These are phyloP conservation scores for Jacaranda copaia DNA, from an alignment of 257 asterid species.

Conservation along the genomic window DNA sequence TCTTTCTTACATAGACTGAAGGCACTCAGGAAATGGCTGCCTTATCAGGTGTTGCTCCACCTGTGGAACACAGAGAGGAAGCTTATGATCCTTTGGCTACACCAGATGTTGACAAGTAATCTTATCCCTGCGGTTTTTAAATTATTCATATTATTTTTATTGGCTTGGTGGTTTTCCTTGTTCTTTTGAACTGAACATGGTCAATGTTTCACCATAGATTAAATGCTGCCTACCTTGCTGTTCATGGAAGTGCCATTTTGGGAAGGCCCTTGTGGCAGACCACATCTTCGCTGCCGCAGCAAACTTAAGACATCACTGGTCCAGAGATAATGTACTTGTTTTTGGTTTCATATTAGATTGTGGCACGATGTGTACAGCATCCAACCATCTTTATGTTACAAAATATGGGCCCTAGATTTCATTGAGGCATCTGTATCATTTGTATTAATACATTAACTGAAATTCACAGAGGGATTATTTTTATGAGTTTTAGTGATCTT, in stretches of 20 bases:
- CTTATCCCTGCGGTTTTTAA: constrained; percentile 14
- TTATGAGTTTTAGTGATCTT: background rate
- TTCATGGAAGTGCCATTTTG: constrained; percentile 80
- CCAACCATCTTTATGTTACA: constrained; percentile 15
- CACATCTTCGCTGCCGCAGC: constrained; percentile 58
- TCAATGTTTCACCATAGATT: constrained; percentile 50
- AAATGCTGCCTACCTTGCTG: constrained; percentile 82
- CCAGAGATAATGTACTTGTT: constrained; percentile 31
- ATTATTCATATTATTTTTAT: background rate
- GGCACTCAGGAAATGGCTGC: constrained; percentile 74
- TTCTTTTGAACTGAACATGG: background rate
- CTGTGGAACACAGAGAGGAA: constrained; percentile 82
- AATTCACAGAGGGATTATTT: background rate
- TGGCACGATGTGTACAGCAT: background rate
- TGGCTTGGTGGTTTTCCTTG: background rate
- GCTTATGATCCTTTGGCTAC: constrained; percentile 83
- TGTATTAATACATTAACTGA: background rate
- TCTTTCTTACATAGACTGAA: constrained; percentile 55
- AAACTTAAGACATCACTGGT: constrained; percentile 38
- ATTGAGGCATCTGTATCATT: background rate
- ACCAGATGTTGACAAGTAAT: constrained; percentile 92
- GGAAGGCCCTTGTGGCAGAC: constrained; percentile 95
- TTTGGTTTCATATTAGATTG: background rate
- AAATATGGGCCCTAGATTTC: background rate
- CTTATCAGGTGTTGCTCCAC: constrained; percentile 63